phyloP scores from a whole-genome alignment of 2,329 filamentous ascomycete genomes.

The Trichoderma hamatum region DNA sequence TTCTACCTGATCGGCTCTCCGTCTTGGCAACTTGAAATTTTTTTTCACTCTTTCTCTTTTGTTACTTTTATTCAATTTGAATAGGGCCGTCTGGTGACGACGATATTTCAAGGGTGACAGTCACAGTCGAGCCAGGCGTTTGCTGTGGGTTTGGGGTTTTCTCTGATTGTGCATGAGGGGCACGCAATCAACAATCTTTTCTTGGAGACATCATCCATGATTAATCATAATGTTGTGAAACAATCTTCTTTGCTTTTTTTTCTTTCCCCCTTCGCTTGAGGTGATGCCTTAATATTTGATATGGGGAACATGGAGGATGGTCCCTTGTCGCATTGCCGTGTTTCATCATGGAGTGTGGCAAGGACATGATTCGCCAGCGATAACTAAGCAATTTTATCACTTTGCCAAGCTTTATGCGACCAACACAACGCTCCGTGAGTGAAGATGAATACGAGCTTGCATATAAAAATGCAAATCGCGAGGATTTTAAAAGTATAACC shows the following conservation, averaged over 20 bases:
- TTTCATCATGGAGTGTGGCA: conserved; percentile 21
- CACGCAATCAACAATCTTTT: conserved; percentile 1
- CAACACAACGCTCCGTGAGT: background rate
- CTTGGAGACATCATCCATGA: conserved; percentile 17
- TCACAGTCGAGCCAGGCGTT: conserved; percentile 25
- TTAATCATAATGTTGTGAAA: conserved; percentile 24
- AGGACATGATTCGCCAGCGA: conserved; percentile 23
- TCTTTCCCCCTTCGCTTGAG: conserved; percentile 8
- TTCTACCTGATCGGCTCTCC: background rate
- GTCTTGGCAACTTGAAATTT: conserved; percentile 8
- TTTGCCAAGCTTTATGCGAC: conserved; percentile 23
- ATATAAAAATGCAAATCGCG: background rate
- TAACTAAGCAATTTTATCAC: conserved; percentile 21
- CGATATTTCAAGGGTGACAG: conserved; percentile 4
- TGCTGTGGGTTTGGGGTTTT: conserved; percentile 23
- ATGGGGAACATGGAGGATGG: conserved; percentile 17
- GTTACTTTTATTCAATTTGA: conserved; percentile 11
- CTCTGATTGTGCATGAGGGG: conserved; percentile 10
- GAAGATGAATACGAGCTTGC: conserved; percentile 17
- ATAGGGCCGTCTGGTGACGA: conserved; percentile 20
- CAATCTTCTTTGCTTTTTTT: conserved; percentile 4
- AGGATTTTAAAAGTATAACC: background rate
- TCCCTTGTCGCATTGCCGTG: conserved; percentile 15
- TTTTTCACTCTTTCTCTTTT: background rate
- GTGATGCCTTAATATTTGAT: conserved; percentile 7